phyloP scores from a whole-genome alignment of 352 stramenopile species.

The Salisapilia sapeloensis region DNA sequence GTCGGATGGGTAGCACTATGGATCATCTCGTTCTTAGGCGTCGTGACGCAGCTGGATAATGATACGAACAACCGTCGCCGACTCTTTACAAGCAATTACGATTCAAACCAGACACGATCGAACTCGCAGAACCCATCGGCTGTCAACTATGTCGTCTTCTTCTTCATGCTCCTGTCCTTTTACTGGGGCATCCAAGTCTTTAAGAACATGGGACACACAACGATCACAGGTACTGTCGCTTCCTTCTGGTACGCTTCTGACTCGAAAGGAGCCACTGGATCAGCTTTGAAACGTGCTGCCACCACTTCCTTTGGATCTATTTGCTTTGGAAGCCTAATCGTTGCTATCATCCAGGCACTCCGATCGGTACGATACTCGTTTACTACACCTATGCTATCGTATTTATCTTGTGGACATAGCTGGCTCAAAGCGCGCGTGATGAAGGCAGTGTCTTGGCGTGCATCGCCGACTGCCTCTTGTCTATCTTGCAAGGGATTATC shows the following conservation, averaged over 20 bases:
- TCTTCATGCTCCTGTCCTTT: constrained; percentile 85
- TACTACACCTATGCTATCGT: constrained; percentile 1
- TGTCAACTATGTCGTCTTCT: constrained; percentile 28
- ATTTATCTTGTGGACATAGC: constrained; percentile 6
- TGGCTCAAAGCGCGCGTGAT: constrained; percentile 51
- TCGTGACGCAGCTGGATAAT: constrained; percentile 57
- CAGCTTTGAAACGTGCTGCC: constrained; percentile 64
- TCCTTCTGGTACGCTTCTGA: constrained; percentile 91
- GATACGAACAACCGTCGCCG: constrained; percentile 5
- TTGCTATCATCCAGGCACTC: constrained; percentile 86
- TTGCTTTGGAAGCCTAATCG: constrained; percentile 87
- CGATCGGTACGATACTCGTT: constrained; percentile 24
- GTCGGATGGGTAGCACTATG: constrained; percentile 84
- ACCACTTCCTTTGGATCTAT: constrained; percentile 93
- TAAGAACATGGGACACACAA: constrained; percentile 89
- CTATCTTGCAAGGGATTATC: constrained; percentile 72
- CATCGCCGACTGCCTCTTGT: constrained; percentile 71
- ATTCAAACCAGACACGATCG: constrained; percentile 8
- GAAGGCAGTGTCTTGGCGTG: constrained; percentile 56
- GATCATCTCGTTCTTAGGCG: constrained; percentile 72
- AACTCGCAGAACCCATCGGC: constrained; percentile 18
- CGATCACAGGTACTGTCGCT: constrained; percentile 84
- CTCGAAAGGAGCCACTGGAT: constrained; percentile 64
- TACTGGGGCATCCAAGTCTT: constrained; percentile 88
- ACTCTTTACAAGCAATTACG: too few relatives aligned